These are phyloP conservation scores for Aethionema arabicum DNA, from an alignment of 345 rosid species.

Conservation along the genomic window DNA sequence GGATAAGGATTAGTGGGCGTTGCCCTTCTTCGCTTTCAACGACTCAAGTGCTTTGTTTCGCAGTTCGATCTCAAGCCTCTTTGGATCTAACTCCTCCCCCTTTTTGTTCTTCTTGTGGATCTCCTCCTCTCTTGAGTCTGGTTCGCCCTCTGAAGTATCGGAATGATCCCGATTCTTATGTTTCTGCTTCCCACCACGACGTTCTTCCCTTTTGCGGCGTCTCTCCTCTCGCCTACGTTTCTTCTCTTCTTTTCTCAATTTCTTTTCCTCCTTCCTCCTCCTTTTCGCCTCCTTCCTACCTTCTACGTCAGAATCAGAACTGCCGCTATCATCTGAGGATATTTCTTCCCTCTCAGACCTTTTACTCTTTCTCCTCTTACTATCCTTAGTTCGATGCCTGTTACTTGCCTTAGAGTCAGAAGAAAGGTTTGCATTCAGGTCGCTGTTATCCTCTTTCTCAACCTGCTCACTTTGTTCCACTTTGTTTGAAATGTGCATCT, in stretches of 20 bases:
- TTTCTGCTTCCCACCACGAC: conserved; percentile 67
- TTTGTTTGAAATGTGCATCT: conserved; percentile 27
- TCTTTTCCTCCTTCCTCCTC: conserved; percentile 89
- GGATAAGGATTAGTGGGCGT: conserved; percentile 41
- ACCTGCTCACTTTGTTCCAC: conserved; percentile 39
- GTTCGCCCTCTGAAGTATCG: conserved; percentile 56
- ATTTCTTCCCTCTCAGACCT: conserved; percentile 50
- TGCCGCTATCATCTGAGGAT: conserved; percentile 58
- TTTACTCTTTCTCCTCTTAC: conserved; percentile 64
- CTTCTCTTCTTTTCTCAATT: conserved; percentile 77
- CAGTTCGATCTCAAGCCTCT: conserved; percentile 87
- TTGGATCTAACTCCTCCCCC: conserved; percentile 55
- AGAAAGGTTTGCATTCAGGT: conserved; percentile 44
- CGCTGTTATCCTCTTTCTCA: conserved; percentile 45
- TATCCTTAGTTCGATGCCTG: conserved; percentile 42
- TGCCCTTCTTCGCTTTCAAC: conserved; percentile 92
- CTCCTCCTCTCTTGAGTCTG: conserved; percentile 27
- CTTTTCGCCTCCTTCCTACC: conserved; percentile 83
- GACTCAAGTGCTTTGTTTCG: conserved; percentile 93
- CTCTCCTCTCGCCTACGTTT: conserved; percentile 75
- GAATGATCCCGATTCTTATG: conserved; percentile 46
- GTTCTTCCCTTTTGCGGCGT: conserved; percentile 69
- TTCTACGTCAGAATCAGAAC: conserved; percentile 65
- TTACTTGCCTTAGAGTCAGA: conserved; percentile 58
- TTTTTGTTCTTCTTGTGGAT: conserved; percentile 42